Percentiles rank a stretch among this genome's conserved stretches.
phyloP scores from a whole-genome alignment of 192 early-diverging fungal genomes.

The Linnemannia zychae region DNA sequence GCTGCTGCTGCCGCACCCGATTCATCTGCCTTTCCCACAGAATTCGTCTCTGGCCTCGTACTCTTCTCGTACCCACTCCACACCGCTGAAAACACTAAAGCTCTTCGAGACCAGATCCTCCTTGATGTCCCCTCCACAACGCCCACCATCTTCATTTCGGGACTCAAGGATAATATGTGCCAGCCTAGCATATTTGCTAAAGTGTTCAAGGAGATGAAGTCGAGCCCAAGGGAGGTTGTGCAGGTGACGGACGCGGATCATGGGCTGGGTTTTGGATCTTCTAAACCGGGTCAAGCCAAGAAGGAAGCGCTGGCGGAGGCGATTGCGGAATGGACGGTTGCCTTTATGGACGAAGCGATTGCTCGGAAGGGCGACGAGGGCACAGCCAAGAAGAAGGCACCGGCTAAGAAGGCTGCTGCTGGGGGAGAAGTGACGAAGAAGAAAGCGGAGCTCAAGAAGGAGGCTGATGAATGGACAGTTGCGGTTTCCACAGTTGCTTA shows the following conservation, averaged over 20 bases:
- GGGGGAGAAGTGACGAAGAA: conserved; percentile 12
- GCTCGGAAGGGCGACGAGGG: background rate
- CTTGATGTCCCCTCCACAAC: conserved; percentile 28
- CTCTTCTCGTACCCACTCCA: conserved; percentile 47
- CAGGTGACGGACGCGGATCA: conserved; percentile 39
- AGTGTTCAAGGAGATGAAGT: conserved; percentile 44
- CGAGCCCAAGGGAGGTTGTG: conserved; percentile 21
- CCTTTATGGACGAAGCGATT: conserved; percentile 43
- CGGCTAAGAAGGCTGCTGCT: conserved; percentile 1
- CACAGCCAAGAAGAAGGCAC: background rate
- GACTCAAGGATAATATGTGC: conserved; percentile 54
- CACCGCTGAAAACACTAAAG: conserved; percentile 33
- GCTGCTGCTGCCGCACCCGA: background rate
- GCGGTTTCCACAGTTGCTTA: conserved; percentile 6
- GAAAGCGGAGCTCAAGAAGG: conserved; percentile 35
- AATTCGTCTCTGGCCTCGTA: conserved; percentile 24
- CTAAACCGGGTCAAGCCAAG: conserved; percentile 26
- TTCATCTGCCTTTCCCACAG: conserved; percentile 3
- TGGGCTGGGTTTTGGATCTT: conserved; percentile 44
- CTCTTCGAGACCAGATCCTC: conserved; percentile 46
- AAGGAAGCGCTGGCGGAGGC: conserved; percentile 30
- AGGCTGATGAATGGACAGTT: conserved; percentile 43
- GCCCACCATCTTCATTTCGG: conserved; percentile 35
- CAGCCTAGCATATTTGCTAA: conserved; percentile 23
- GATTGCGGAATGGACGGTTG: conserved; percentile 22